Evolutionary conservation across 768 basidiomycete species (phyloP).

Genomic region (Serendipita indica): DNA sequence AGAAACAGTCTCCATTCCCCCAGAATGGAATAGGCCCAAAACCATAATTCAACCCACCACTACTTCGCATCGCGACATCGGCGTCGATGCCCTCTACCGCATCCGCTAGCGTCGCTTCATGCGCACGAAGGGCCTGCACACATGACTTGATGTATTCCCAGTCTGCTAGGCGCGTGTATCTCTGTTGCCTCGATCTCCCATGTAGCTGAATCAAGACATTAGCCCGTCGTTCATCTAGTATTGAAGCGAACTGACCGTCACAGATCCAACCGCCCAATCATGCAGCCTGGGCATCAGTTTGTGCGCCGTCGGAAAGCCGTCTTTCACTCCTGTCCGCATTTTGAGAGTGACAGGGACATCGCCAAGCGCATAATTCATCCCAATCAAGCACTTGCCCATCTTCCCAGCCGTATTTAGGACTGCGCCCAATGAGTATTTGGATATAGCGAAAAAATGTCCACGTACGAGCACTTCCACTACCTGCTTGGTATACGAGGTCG

Average conservation of each 20-base stretch:
- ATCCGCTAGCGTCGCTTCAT: slow-evolving; percentile 29
- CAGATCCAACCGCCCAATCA: slow-evolving; percentile 39
- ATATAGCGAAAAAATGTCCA: slow-evolving; percentile 16
- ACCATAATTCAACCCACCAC: not conserved
- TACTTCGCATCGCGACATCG: not conserved
- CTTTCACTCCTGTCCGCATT: slow-evolving; percentile 85
- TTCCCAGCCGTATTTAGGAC: slow-evolving; percentile 74
- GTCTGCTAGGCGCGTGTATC: slow-evolving; percentile 84
- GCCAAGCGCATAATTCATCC: slow-evolving; percentile 84
- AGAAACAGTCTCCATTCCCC: slow-evolving; percentile 92
- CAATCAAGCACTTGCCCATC: slow-evolving; percentile 71
- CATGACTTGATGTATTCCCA: slow-evolving; percentile 90
- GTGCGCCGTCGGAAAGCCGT: slow-evolving; percentile 72
- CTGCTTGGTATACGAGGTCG: slow-evolving; percentile 83
- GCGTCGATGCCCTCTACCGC: not conserved
- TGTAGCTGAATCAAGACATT: slow-evolving; percentile 68
- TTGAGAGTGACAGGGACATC: slow-evolving; percentile 86
- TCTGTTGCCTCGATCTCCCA: slow-evolving; percentile 85
- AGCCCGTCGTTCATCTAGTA: no score
- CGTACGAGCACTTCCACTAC: slow-evolving; percentile 79
- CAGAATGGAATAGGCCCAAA: slow-evolving; percentile 69
- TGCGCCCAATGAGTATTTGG: slow-evolving; percentile 20
- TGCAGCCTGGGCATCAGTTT: slow-evolving; percentile 73
- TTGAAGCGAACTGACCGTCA: slow-evolving; percentile 32
- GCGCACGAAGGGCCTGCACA: slow-evolving; percentile 58